Percentiles rank a stretch among this genome's conserved stretches.
Evolutionary conservation across 495 filamentous ascomycete genomes (phyloP).

Genomic region (Neurospora sp.): DNA sequence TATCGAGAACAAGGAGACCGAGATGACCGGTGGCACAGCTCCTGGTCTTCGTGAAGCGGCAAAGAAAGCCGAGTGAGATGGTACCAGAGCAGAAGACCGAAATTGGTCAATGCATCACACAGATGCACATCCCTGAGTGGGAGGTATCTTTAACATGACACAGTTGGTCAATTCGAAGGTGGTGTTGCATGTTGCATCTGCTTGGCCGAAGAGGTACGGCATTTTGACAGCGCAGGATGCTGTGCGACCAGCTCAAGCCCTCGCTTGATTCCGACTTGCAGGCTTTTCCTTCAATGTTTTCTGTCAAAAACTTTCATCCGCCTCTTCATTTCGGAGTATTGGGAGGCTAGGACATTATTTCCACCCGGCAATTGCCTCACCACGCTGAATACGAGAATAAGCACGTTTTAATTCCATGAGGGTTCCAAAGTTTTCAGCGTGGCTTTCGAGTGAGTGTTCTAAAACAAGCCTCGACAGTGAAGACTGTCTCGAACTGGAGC

Average conservation of each 20-base stretch:
- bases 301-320: background rate
- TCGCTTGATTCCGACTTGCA: background rate
- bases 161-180: slow-evolving; percentile 2
- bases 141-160: slow-evolving; percentile 2
- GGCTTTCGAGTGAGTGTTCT: background rate
- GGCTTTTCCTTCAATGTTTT: background rate
- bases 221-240: slow-evolving; percentile 20
- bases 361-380: background rate
- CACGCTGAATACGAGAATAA: background rate
- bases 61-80: slow-evolving; percentile 42
- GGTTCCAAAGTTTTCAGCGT: background rate
- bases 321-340: background rate
- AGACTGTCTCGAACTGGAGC: slow-evolving; percentile 14
- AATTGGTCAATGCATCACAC: slow-evolving; percentile 14
- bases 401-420: background rate
- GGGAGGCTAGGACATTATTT: background rate
- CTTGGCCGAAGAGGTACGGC: slow-evolving; percentile 12
- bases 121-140: background rate
- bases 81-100: slow-evolving; percentile 16
- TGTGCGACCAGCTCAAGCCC: slow-evolving; percentile 6
- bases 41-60: slow-evolving; percentile 43
- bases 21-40: slow-evolving; percentile 40
- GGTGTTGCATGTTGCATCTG: slow-evolving; percentile 6
- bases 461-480: background rate
- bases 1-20: slow-evolving; percentile 54